Conservation (phyloP, 139 green algal species). For the Ulvella scutata region DNA sequence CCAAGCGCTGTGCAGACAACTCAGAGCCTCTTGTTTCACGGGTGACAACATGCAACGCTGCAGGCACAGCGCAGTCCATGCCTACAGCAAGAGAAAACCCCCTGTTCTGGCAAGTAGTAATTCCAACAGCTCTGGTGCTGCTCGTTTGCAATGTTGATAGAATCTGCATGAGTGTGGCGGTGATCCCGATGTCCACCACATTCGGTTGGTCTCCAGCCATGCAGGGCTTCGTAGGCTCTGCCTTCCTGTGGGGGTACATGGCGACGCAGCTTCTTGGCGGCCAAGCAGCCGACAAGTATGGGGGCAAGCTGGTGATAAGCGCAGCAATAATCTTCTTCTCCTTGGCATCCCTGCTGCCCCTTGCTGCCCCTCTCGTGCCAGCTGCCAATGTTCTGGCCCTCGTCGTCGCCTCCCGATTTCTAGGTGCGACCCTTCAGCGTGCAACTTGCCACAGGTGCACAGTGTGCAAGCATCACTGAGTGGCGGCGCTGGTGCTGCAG, state of each 20-base stretch:
- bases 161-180: conserved; percentile 84
- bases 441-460: not conserved
- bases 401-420: not conserved
- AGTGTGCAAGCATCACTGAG: not conserved
- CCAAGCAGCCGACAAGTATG: conserved; percentile 63
- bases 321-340: conserved; percentile 71
- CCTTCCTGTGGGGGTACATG: conserved; percentile 91
- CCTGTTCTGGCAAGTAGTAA: conserved; percentile 23
- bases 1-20: too few species aligned
- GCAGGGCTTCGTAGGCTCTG: conserved; percentile 74
- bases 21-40: too few species aligned
- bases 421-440: conserved; percentile 1
- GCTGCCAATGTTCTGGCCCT: not conserved
- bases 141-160: conserved; percentile 97
- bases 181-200: conserved; percentile 74
- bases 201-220: conserved; percentile 64
- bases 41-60: too few species aligned
- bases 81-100: too few species aligned
- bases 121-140: conserved; percentile 48
- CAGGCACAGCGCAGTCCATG: too few species aligned
- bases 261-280: conserved; percentile 76
- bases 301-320: conserved; percentile 68
- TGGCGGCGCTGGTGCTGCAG: conserved; percentile 9
- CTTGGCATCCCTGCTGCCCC: conserved; percentile 49
- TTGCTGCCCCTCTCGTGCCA: conserved; percentile 7